These are phyloP conservation scores for Stenocarpella maydis DNA, from an alignment of 2,329 filamentous ascomycete species.

Conservation along the genomic window DNA sequence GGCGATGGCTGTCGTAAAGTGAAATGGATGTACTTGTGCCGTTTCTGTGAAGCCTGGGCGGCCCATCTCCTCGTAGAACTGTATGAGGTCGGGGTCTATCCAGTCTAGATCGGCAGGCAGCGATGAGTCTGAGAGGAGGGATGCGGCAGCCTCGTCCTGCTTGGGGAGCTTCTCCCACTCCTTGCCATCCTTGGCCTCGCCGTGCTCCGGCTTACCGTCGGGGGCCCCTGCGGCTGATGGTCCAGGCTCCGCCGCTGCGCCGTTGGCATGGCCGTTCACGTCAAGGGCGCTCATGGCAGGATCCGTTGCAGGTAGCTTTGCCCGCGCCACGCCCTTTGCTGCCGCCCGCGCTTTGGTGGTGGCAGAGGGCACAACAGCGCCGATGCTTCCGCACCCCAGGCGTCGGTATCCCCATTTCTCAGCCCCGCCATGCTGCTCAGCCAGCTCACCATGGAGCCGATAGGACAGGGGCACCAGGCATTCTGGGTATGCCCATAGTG, in stretches of 20 bases:
- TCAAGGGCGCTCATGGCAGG: constrained; percentile 27
- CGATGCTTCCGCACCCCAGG: constrained; percentile 74
- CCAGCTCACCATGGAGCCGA: constrained; percentile 81
- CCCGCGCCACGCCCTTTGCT: constrained; percentile 43
- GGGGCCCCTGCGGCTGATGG: background rate
- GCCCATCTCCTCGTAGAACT: constrained; percentile 84
- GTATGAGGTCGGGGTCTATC: constrained; percentile 74
- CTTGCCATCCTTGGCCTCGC: constrained; percentile 47
- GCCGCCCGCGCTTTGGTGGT: constrained; percentile 46
- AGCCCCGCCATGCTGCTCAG: constrained; percentile 81
- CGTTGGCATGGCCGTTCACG: constrained; percentile 19
- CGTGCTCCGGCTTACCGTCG: constrained; percentile 14
- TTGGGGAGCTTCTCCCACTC: constrained; percentile 70
- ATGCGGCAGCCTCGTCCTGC: constrained; percentile 58
- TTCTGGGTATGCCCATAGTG: constrained; percentile 88
- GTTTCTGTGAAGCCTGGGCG: constrained; percentile 72
- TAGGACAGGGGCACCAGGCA: constrained; percentile 88
- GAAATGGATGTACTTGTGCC: constrained; percentile 90
- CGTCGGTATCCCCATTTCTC: constrained; percentile 87
- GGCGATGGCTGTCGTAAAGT: constrained; percentile 88
- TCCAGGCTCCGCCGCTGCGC: background rate
- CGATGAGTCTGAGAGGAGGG: constrained; percentile 61
- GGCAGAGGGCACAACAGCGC: constrained; percentile 44
- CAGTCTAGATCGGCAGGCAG: constrained; percentile 85
- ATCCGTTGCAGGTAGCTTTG: constrained; percentile 28